Base-by-base conservation (phyloP, 257 asterid species). In the Jacaranda copaia region DNA sequence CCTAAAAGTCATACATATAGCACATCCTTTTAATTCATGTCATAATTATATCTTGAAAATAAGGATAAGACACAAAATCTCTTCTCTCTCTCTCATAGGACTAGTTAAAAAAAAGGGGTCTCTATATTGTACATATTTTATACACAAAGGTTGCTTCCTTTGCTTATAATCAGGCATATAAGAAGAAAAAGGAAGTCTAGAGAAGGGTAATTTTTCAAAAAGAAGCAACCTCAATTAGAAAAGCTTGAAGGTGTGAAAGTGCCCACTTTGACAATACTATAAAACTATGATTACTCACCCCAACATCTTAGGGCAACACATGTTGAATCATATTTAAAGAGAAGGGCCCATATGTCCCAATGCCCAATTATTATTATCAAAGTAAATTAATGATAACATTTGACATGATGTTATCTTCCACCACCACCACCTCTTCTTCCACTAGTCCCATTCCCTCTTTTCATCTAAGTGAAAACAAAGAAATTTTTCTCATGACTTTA, bases 351-450 rank as follows among this genome's bases (percentile, higher is more conserved):
- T 42, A 49, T 73, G 69, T 77, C 79, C 39, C 77, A 51, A 79
- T 69, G 79, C 51, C 64, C 12, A 82, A 82, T 82, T 63, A 83
- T 82, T 63, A 83, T 83, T 83, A 75, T 70, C 74, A 66, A 72
- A 83, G 77, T 59, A 76, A 82, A 15, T 56, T 58, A 43, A 71
- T 75, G 74, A 75, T 79, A 35, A 36, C 75, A 70, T 49, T 82
- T 78, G 75, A 9, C 81, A 69, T 69, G 64, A 79, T 79, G 46
- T 59, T 59, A 10, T 39, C 40, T 65, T 67, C 85, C 83, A 74
- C 82, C 68, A 65, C 77, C n/a, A n/a, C n/a, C 86, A 79, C 84
- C 81, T 46, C 80, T 68, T 25, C 32, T 75, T 53, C 80, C 86
- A 82, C 83, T 25, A 25, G 32, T 45, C 72, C 56, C 79, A 74